Conservation (phyloP, 2,329 filamentous ascomycete species). For the Samsoniella hepiali region DNA sequence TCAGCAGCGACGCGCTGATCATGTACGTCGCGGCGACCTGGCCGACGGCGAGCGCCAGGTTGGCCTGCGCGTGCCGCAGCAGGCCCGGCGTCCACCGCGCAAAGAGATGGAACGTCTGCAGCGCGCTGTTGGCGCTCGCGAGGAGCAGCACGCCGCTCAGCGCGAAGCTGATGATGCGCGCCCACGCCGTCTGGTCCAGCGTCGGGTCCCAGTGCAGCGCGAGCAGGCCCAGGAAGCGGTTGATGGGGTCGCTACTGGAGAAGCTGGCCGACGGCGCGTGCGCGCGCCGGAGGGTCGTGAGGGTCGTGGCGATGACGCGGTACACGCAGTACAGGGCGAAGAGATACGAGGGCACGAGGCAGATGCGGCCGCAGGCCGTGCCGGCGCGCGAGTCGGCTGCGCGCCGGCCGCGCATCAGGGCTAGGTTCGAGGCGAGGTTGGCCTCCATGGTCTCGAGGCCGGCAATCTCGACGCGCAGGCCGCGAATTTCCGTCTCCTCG, state of each 20-base stretch:
- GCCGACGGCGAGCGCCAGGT: conserved; percentile 73
- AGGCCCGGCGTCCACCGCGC: conserved; percentile 69
- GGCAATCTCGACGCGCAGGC: conserved; percentile 69
- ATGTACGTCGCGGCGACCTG: conserved; percentile 85
- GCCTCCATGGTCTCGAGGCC: conserved; percentile 78
- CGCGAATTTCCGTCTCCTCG: conserved; percentile 57
- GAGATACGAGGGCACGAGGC: conserved; percentile 59
- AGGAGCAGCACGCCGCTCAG: conserved; percentile 80
- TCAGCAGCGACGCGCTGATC: conserved; percentile 72
- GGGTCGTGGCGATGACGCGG: conserved; percentile 68
- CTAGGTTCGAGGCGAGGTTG: conserved; percentile 63
- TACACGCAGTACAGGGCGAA: conserved; percentile 85
- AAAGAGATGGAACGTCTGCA: conserved; percentile 84
- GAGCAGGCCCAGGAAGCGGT: conserved; percentile 73
- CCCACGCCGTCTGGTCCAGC: conserved; percentile 79
- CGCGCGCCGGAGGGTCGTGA: conserved; percentile 63
- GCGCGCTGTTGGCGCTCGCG: conserved; percentile 74
- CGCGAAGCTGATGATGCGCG: conserved; percentile 79
- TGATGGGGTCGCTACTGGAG: conserved; percentile 75
- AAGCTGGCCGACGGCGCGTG: conserved; percentile 46
- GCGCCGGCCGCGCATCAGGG: conserved; percentile 59
- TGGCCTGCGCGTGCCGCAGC: conserved; percentile 71
- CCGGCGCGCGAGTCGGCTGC: conserved; percentile 63
- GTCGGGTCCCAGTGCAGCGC: conserved; percentile 81
- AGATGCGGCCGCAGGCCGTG: conserved; percentile 62